Base-by-base conservation (phyloP, 2,329 filamentous ascomycete species). In the Fusarium odoratissimum region DNA sequence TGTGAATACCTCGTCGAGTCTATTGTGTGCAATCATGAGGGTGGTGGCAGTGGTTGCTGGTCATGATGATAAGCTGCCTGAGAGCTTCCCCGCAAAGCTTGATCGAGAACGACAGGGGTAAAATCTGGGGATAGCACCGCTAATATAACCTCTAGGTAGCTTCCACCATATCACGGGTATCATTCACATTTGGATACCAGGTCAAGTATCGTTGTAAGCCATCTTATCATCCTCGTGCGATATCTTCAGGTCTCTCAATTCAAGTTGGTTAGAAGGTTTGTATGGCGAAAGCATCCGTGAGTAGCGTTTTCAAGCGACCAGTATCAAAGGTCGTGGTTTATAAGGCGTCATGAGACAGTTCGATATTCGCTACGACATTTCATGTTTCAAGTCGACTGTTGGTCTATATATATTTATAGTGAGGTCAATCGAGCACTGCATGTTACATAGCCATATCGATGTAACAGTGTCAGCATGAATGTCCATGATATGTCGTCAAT, bases 71-170 rank as follows among this genome's bases (percentile, higher is more conserved):
- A 42, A 38, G 19, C 19, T 45, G 35, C 42, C 28, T 67, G 30
- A 48, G n/a, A 42, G 48, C 30, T 65, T 59, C 64, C 64, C 64
- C 63, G 48, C 64, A 62, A 67, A 68, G 55, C 63, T 67, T 62
- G 55, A 48, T 67, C 28, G 9, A 61, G 41, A 42, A 44, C 13
- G n/a, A 35, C 64, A 67, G 48, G 64, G 63, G 30, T 67, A 35
- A 67, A 67, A 55, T 68, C 64, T 31, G 63, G 46, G 64, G 63
- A 56, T 21, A 41, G 40, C 16, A n/a, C 35, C 44, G 13, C 45
- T 41, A 41, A 52, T 40, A n/a, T 52, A 23, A 25, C 13, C 37
- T 42, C 48, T 17, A 41, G 8, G 37, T 31, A 56, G 25, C 37
- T 25, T 33, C 23, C 28, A 55, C 30, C 16, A 25, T 35, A 28